phyloP scores from a whole-genome alignment of 345 rosid species.

The Adansonia digitata region DNA sequence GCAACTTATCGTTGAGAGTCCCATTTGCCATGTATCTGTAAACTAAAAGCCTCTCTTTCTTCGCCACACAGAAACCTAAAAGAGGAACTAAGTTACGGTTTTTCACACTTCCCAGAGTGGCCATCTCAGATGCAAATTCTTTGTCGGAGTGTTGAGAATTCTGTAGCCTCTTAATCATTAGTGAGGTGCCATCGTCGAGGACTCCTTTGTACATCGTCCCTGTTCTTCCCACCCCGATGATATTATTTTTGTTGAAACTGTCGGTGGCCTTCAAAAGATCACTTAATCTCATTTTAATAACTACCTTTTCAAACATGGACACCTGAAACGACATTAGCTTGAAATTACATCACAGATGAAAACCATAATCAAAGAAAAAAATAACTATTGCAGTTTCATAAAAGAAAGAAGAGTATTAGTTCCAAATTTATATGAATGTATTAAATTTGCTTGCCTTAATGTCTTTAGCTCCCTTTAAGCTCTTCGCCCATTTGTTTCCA shows the following conservation, averaged over 20 bases:
- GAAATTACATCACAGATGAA: conserved; percentile 2
- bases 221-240: conserved; percentile 79
- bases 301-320: conserved; percentile 74
- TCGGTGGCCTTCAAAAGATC: conserved; percentile 90
- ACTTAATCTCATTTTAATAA: conserved; percentile 66
- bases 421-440: background rate
- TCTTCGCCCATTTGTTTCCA: conserved; percentile 86
- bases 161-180: conserved; percentile 86
- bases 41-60: conserved; percentile 70
- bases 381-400: background rate
- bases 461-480: conserved; percentile 58
- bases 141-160: conserved; percentile 85
- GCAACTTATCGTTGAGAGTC: conserved; percentile 54
- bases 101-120: conserved; percentile 73
- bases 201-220: conserved; percentile 81
- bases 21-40: conserved; percentile 82
- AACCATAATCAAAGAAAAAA: background rate
- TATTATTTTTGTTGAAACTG: conserved; percentile 67
- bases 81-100: conserved; percentile 83
- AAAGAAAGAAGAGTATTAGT: background rate
- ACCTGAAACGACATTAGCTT: conserved; percentile 45
- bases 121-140: conserved; percentile 78
- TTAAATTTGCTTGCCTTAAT: conserved; percentile 48
- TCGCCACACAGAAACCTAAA: conserved; percentile 70
- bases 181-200: conserved; percentile 62